Base-by-base conservation (phyloP, 140 eudicot species). In the Anethum foeniculum region DNA sequence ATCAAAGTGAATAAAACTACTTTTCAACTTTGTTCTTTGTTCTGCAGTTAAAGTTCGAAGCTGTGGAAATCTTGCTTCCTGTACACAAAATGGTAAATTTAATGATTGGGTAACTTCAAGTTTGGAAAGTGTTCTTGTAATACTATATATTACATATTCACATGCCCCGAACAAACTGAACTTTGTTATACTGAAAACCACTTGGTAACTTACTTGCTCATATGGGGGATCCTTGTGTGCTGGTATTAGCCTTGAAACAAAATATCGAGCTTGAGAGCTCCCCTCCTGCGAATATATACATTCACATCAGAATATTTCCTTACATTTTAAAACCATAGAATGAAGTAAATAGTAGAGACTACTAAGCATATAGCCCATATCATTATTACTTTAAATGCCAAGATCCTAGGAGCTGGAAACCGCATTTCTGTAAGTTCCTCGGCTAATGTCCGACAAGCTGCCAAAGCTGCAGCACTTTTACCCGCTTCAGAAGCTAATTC, bases 1-100 rank as follows among this genome's bases (percentile, higher is more conserved):
- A 38, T 92, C 97, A 82, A 95, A 95, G 83, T 90, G 93, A 74
- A 95, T 77, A 86, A 95, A 92, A 87, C 97, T 95, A 76, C 93
- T 89, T 83, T 91, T 95, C 85, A 95, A 80, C 86, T 95, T 95
- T 49, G 89, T 89, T 80, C 99, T 84, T 83, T 88, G 93, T 43
- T 92, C 97, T 78, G 88, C 49, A 34, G 83, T 89, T 90, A 95
- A 83, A 7, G 97, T 87, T 38, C 93, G 85, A 72, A 95, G 99
- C 86, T 95, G 99, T 10, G 99, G 99, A 80, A 95, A 95, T 84
- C 99, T 90, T 80, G 99, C 99, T 81, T 95, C 99, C 99, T 95
- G 91, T 90, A 88, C 82, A 23, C 39, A 10, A 34, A 7, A 69
- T 34, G 44, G 56, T 23, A 41, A 52, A 23, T 12, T 48, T 23